Conservation (phyloP, 2,329 filamentous ascomycete species). For the Scytalidium lignicola region DNA sequence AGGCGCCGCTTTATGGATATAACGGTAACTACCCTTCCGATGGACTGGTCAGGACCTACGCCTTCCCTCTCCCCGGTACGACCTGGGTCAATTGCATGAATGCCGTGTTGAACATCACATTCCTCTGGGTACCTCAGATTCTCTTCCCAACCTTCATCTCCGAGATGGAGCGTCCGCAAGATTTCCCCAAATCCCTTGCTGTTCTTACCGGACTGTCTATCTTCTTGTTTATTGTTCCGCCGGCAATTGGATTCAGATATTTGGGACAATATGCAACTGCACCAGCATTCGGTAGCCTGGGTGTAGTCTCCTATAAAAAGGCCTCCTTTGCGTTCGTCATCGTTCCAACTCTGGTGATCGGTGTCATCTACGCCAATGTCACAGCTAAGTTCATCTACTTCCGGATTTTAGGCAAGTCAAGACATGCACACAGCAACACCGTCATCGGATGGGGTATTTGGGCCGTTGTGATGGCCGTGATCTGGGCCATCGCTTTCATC, state of each 20-base stretch:
- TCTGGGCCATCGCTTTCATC: constrained; percentile 40
- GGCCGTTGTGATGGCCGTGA: constrained; percentile 34
- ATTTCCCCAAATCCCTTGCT: constrained; percentile 45
- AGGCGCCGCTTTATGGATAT: constrained; percentile 39
- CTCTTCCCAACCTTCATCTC: constrained; percentile 47
- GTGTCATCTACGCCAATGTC: constrained; percentile 45
- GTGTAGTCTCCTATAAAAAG: constrained; percentile 40
- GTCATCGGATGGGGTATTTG: constrained; percentile 42
- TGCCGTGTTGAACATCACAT: constrained; percentile 44
- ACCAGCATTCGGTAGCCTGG: constrained; percentile 42
- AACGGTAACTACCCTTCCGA: constrained; percentile 38
- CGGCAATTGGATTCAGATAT: constrained; percentile 42
- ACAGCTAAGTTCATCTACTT: constrained; percentile 41
- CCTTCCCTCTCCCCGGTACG: constrained; percentile 40
- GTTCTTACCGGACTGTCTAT: constrained; percentile 38
- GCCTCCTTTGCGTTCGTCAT: constrained; percentile 45
- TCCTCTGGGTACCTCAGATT: constrained; percentile 46
- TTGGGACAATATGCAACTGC: constrained; percentile 45
- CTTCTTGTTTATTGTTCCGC: constrained; percentile 44
- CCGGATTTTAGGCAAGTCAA: constrained; percentile 36
- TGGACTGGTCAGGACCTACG: constrained; percentile 40
- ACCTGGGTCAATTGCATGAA: constrained; percentile 44
- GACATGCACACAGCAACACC: constrained; percentile 42
- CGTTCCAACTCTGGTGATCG: constrained; percentile 43
- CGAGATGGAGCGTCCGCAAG: constrained; percentile 43